A percentile compares a stretch with the other conserved stretches of the same genome.
phyloP scores from a whole-genome alignment of 2,329 filamentous ascomycete genomes.

The Calonectria hawksworthii region DNA sequence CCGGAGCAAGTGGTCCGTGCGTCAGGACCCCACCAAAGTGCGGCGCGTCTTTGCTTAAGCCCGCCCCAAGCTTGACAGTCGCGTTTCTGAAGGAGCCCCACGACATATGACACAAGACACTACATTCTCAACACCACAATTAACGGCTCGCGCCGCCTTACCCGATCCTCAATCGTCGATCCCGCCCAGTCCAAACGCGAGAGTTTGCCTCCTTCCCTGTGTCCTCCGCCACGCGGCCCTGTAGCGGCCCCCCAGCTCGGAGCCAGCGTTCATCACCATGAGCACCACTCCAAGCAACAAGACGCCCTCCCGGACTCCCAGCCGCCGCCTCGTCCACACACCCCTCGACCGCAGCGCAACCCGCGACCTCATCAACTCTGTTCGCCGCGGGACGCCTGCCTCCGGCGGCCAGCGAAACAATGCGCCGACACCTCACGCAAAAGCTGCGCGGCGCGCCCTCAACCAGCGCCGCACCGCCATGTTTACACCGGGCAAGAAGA shows the following conservation, averaged over 20 bases:
- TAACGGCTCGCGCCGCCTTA: slow-evolving; percentile 1
- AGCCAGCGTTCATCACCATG: slow-evolving; percentile 13
- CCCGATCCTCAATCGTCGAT: background rate
- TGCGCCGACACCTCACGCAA: slow-evolving; percentile 71
- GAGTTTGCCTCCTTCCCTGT: background rate
- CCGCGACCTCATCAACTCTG: slow-evolving; percentile 55
- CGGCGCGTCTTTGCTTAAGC: slow-evolving; percentile 25
- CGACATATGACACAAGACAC: slow-evolving; percentile 12
- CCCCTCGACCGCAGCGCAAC: slow-evolving; percentile 55
- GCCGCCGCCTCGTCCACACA: slow-evolving; percentile 56
- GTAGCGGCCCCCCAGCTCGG: background rate
- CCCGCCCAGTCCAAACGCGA: background rate
- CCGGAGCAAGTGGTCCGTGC: slow-evolving; percentile 21
- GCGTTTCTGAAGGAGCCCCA: slow-evolving; percentile 26
- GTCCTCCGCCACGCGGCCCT: background rate
- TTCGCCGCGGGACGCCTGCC: slow-evolving; percentile 59
- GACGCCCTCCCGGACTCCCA: slow-evolving; percentile 47
- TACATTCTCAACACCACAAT: background rate
- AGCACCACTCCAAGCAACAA: slow-evolving; percentile 27
- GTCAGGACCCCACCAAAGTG: slow-evolving; percentile 13
- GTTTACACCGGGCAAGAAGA: slow-evolving; percentile 71
- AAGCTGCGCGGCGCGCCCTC: slow-evolving; percentile 70
- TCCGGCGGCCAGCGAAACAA: slow-evolving; percentile 60
- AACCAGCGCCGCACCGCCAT: slow-evolving; percentile 71
- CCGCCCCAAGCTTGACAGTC: slow-evolving; percentile 4